Evolutionary conservation across 2,329 filamentous ascomycete genomes (phyloP), one percentile per base, ranked within the genome.

Genomic region (Alternaria brassicicola): DNA sequence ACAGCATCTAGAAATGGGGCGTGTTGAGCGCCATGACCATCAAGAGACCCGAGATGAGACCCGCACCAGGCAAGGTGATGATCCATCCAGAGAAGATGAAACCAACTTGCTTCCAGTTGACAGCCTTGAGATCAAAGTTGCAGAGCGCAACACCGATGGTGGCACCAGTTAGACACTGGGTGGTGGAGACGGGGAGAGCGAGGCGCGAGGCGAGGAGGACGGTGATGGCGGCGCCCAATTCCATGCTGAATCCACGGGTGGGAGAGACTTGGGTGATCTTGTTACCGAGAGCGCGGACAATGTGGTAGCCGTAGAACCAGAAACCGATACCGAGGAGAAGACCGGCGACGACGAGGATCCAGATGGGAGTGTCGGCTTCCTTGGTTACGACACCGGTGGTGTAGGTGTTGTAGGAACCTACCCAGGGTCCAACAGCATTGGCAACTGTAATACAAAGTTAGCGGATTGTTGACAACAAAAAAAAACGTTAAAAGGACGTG

Each of bases 331-430:
- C 82, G 47, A 87, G 83, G 59, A 76, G 80, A 6, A 76, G 75
- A 71, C 83, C 84, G 23, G 84, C 82, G 50, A 84, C 83, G 52
- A 78, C 81, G 31, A 89, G 81, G 69, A 88, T 82, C 86, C 87
- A 89, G 46, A 84, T 62, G 2, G 86, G 86, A 0, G 88, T 86
- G 1, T 80, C 72, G 0, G 83, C 74, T 70, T 84, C 81, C 0
- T 69, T 71, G 0, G 78, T 74, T 1, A 86, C 71, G 0, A 67
- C 70, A 1, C 83, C 85, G 0, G 78, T 81, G 30, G 78, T 68
- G 85, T 86, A 90, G 61, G 88, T 84, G 62, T 84, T 78, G 76
- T 82, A 89, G 66, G 89, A 85, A 49, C 85, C 84, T 2, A 87
- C 85, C 69, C 85, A 88, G 1, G 87, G 87, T 13, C 66, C 69